phyloP scores from a whole-genome alignment of 169 alveolate species.

The Babesia ovis region DNA sequence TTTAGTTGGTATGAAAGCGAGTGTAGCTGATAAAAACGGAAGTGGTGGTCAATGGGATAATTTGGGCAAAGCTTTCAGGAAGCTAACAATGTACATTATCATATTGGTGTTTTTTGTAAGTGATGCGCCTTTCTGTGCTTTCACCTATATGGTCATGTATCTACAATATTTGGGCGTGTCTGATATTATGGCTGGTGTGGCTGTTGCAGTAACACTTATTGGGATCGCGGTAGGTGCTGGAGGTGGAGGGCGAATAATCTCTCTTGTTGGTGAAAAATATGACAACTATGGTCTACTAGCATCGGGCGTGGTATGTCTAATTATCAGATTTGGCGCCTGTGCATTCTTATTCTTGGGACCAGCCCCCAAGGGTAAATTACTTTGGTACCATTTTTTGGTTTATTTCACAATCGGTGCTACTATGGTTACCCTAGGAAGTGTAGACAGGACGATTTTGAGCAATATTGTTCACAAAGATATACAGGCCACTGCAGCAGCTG shows the following conservation, averaged over 20 bases:
- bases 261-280: not conserved
- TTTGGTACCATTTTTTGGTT: slow-evolving; percentile 16
- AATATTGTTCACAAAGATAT: not conserved
- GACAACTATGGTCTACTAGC: not conserved
- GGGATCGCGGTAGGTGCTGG: slow-evolving; percentile 88
- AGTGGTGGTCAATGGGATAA: not conserved
- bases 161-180: slow-evolving; percentile 87
- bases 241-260: slow-evolving; percentile 82
- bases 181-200: slow-evolving; percentile 84
- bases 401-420: not conserved
- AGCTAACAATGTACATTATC: not conserved
- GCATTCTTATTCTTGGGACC: slow-evolving; percentile 8
- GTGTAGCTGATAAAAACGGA: not conserved
- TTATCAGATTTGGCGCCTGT: not conserved
- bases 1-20: not conserved
- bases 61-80: not conserved
- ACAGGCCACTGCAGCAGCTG: slow-evolving; percentile 3
- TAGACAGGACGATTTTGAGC: slow-evolving; percentile 5
- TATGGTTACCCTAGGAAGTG: slow-evolving; percentile 6
- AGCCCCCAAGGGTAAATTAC: not conserved
- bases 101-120: slow-evolving; percentile 70
- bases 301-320: not conserved
- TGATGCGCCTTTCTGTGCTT: slow-evolving; percentile 89
- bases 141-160: slow-evolving; percentile 85
- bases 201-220: slow-evolving; percentile 79